Base-by-base conservation (phyloP, 352 stramenopile species). In the Pseudoperonospora humuli region DNA sequence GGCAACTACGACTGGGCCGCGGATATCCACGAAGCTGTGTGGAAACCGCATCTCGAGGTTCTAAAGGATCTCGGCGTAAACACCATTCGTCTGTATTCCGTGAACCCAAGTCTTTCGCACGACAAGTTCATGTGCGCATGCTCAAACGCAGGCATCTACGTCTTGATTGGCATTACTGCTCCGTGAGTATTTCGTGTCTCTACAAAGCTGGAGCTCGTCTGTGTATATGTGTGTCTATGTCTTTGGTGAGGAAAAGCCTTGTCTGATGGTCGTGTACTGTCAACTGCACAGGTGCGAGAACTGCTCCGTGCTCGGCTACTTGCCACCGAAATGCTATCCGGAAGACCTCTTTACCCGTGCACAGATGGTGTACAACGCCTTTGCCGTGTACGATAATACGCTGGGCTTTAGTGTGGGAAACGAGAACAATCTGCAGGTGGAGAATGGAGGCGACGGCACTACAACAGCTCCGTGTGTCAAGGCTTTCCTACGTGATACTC, bases 51-150 rank as follows among this genome's bases (percentile, higher is more conserved):
- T 26, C 31, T 89, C 15, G 35, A 71, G 32, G 27, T 70, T 5
- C 63, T 88, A 45, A 64, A 75, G 28, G 67, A 83, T 11, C 37
- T 85, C 0, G 71, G 71, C 1, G 73, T 85, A 20, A 88, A 88
- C 38, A 76, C 72, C 6, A 66, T 88, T 41, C 76, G 76, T 1
- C 39, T 88, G 13, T 88, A 88, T 55, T 76, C 69, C 20, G 45
- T 88, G 0, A 70, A 88, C 38, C 76, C 76, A 24, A 59, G 61
- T 39, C 58, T 73, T 23, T 60, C 67, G 2, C 76, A 89, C 45
- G 76, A 89, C 64, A 84, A 86, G 49, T 89, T 89, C 60, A 89
- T 89, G 76, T 89, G 76, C 47, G 76, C 71, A 15, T 76, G 58
- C 28, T 67, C 69, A 3, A 53, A 86, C 20, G 63, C 62, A 5